These are phyloP conservation scores for Tricladium varicosporioides DNA, from an alignment of 2,329 filamentous ascomycete species.

Conservation along the genomic window DNA sequence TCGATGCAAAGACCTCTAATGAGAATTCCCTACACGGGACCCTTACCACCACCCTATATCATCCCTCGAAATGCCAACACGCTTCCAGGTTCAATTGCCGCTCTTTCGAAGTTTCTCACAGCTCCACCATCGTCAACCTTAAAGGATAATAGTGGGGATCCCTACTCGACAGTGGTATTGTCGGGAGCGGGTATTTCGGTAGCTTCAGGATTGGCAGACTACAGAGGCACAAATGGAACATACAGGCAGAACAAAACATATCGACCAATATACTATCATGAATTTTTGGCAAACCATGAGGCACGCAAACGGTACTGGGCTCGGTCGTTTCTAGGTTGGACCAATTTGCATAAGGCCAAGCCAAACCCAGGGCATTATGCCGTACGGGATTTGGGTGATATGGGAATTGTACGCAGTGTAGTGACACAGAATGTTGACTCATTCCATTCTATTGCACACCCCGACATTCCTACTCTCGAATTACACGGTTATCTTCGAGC, in stretches of 20 bases:
- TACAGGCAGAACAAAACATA: constrained; percentile 91
- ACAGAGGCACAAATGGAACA: constrained; percentile 84
- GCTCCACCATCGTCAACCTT: constrained; percentile 52
- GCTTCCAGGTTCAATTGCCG: constrained; percentile 69
- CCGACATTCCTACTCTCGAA: constrained; percentile 72
- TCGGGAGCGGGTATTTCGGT: constrained; percentile 92
- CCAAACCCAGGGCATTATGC: constrained; percentile 82
- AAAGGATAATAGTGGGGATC: constrained; percentile 37
- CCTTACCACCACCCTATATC: constrained; percentile 72
- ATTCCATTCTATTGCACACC: constrained; percentile 79
- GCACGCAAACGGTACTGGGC: constrained; percentile 94
- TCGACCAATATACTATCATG: constrained; percentile 87
- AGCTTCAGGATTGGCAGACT: constrained; percentile 89
- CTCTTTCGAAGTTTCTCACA: constrained; percentile 74
- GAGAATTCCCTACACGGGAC: constrained; percentile 86
- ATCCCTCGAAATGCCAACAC: constrained; percentile 71
- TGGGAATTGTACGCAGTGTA: constrained; percentile 73
- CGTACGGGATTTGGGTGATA: constrained; percentile 65
- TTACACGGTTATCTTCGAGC: constrained; percentile 87
- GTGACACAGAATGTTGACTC: constrained; percentile 98
- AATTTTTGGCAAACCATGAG: constrained; percentile 80
- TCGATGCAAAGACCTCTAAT: constrained; percentile 69
- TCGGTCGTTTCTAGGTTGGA: constrained; percentile 89
- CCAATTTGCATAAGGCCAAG: constrained; percentile 70
- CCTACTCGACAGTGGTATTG: constrained; percentile 55